phyloP scores from a whole-genome alignment of 108 stramenopile genomes.

The Aurantiochytrium sp. region DNA sequence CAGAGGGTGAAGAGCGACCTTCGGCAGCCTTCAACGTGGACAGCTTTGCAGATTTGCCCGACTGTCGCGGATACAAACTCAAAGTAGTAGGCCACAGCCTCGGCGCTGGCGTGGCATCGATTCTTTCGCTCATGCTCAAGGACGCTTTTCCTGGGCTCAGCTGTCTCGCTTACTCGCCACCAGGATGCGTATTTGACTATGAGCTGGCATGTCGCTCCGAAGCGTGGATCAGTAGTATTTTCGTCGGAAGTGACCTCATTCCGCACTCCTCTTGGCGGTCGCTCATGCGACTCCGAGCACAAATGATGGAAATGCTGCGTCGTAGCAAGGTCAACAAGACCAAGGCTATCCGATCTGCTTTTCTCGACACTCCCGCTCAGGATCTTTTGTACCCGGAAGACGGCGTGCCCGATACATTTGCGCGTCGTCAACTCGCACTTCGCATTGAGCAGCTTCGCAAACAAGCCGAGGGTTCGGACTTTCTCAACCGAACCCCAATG shows the following conservation, averaged over 20 bases:
- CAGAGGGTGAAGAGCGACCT: background rate
- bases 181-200: conserved; percentile 43
- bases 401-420: background rate
- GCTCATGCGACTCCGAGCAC: background rate
- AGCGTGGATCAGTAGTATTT: background rate
- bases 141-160: conserved; percentile 61
- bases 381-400: conserved; percentile 9
- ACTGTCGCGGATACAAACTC: conserved; percentile 31
- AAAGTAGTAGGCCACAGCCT: conserved; percentile 82
- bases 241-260: background rate
- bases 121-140: conserved; percentile 72
- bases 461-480: background rate
- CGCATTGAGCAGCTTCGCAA: background rate
- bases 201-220: background rate
- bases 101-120: conserved; percentile 78
- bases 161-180: conserved; percentile 73
- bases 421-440: background rate
- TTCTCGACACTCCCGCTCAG: background rate
- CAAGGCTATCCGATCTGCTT: background rate
- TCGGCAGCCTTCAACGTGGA: background rate
- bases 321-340: background rate
- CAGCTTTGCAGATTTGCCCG: background rate
- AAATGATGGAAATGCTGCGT: conserved; percentile 4
- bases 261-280: conserved; percentile 14
- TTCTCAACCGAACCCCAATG: conserved; percentile 7